Evolutionary conservation across 176 grass and related monocot species (phyloP).

Genomic region (Hordeum marinum): DNA sequence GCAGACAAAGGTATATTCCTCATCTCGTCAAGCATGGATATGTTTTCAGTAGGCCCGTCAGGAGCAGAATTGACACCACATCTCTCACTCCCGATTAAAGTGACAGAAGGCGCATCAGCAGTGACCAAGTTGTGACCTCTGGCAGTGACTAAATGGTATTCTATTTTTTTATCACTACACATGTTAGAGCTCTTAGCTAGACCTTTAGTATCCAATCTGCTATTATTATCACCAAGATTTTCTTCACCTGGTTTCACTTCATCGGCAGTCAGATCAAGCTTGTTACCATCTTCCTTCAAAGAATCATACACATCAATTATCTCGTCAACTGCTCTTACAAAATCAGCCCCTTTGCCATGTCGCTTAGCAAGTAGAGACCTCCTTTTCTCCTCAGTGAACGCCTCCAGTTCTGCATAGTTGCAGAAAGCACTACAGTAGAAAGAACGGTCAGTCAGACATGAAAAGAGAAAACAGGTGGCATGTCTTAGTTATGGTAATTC

Average conservation of each 20-base stretch:
- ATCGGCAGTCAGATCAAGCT: conserved; percentile 30
- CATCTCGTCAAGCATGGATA: conserved; percentile 67
- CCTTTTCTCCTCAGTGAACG: conserved; percentile 96
- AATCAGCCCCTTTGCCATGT: conserved; percentile 96
- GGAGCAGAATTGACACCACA: conserved; percentile 53
- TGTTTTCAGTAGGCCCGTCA: conserved; percentile 56
- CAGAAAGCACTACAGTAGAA: conserved; percentile 85
- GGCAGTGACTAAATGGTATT: conserved; percentile 11
- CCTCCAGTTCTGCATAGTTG: conserved; percentile 91
- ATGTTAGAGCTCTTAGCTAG: conserved; percentile 27
- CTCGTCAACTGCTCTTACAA: conserved; percentile 88
- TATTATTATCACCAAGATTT: conserved; percentile 28
- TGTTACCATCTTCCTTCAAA: conserved; percentile 56
- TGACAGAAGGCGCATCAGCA: conserved; percentile 34
- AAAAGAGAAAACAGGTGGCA: background rate
- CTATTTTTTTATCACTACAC: conserved; percentile 29
- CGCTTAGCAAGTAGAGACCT: conserved; percentile 67
- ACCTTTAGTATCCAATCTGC: conserved; percentile 18
- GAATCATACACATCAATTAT: conserved; percentile 85
- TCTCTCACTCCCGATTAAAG: conserved; percentile 8
- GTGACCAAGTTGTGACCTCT: conserved; percentile 8
- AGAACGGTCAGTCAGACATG: conserved; percentile 18
- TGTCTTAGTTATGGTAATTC: conserved; percentile 7
- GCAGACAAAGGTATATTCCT: conserved; percentile 41
- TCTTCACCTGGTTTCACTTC: conserved; percentile 25